Evolutionary conservation across 2,329 filamentous ascomycete species (phyloP).

Genomic region (Dothistroma pini): DNA sequence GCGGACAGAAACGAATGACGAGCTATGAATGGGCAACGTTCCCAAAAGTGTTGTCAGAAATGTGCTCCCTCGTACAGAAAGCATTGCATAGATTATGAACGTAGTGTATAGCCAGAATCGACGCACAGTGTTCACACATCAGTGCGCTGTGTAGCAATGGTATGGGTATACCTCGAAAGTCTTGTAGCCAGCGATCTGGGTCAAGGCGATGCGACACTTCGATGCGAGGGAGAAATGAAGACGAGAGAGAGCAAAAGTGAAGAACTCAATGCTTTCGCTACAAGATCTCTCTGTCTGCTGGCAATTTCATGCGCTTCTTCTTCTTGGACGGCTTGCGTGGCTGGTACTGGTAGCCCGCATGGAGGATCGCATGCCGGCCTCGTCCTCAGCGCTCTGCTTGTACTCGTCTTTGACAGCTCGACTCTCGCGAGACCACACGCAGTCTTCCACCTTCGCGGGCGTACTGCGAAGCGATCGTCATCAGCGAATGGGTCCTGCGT

Average conservation of each 20-base stretch:
- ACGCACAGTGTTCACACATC: not conserved
- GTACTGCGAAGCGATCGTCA: conserved; percentile 5
- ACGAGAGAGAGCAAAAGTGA: too few species aligned
- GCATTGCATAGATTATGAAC: conserved; percentile 3
- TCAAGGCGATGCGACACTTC: too few species aligned
- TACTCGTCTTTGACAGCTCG: conserved; percentile 15
- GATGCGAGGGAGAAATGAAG: too few species aligned
- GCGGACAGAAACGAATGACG: not conserved
- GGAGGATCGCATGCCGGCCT: conserved; percentile 10
- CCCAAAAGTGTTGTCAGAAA: not conserved
- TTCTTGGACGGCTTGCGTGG: conserved; percentile 38
- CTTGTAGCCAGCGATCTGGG: too few species aligned
- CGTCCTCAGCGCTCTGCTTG: conserved; percentile 13
- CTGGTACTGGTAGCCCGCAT: conserved; percentile 25
- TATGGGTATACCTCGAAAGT: not conserved
- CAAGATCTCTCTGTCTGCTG: conserved; percentile 25
- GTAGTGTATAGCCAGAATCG: conserved; percentile 4
- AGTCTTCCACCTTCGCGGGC: conserved; percentile 12
- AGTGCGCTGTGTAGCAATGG: not conserved
- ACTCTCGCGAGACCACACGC: conserved; percentile 6
- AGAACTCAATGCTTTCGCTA: too few species aligned
- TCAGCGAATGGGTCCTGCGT: conserved; percentile 5
- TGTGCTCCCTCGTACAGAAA: conserved; percentile 1
- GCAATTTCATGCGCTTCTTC: conserved; percentile 43
- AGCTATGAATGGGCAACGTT: not conserved